Evolutionary conservation across 805 yeast species (phyloP).

Genomic region (Candida sakaeoensis): DNA sequence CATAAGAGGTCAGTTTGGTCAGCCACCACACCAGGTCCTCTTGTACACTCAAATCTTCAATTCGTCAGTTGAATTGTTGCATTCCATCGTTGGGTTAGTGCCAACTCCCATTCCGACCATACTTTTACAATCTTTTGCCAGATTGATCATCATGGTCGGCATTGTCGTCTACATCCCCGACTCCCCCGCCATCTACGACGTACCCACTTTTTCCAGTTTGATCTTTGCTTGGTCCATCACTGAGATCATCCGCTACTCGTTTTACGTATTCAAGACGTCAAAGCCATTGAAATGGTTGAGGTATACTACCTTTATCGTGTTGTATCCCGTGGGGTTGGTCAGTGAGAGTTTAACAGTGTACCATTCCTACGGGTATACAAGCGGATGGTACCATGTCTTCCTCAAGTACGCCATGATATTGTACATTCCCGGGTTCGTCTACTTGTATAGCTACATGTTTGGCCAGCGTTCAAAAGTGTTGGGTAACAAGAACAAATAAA

Average conservation of each 20-base stretch:
- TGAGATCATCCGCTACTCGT: slow-evolving; percentile 28
- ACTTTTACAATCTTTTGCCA: slow-evolving; percentile 26
- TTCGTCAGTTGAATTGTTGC: slow-evolving; percentile 21
- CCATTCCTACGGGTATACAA: slow-evolving; percentile 13
- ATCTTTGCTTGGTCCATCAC: slow-evolving; percentile 27
- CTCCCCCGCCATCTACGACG: slow-evolving; percentile 25
- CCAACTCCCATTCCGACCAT: slow-evolving; percentile 24
- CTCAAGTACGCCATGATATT: slow-evolving; percentile 18
- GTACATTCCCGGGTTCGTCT: slow-evolving; percentile 30
- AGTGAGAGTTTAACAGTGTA: slow-evolving; percentile 26
- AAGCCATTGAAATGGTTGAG: slow-evolving; percentile 22
- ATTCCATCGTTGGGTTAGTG: slow-evolving; percentile 24
- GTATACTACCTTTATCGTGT: slow-evolving; percentile 24
- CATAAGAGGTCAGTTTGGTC: not conserved
- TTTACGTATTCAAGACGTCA: slow-evolving; percentile 20
- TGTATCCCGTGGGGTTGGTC: slow-evolving; percentile 29
- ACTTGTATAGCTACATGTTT: slow-evolving; percentile 28
- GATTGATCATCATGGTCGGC: slow-evolving; percentile 26
- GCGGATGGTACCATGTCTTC: slow-evolving; percentile 17
- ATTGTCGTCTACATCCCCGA: slow-evolving; percentile 25
- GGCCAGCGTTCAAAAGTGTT: no score
- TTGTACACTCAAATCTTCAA: slow-evolving; percentile 23
- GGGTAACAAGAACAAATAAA: no score
- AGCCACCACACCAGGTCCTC: slow-evolving; percentile 26
- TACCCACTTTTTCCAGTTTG: slow-evolving; percentile 18